Percentiles rank a stretch among this genome's conserved stretches.
These are phyloP conservation scores for Naganishia randhawae DNA, from an alignment of 768 basidiomycete genomes.

Conservation along the genomic window DNA sequence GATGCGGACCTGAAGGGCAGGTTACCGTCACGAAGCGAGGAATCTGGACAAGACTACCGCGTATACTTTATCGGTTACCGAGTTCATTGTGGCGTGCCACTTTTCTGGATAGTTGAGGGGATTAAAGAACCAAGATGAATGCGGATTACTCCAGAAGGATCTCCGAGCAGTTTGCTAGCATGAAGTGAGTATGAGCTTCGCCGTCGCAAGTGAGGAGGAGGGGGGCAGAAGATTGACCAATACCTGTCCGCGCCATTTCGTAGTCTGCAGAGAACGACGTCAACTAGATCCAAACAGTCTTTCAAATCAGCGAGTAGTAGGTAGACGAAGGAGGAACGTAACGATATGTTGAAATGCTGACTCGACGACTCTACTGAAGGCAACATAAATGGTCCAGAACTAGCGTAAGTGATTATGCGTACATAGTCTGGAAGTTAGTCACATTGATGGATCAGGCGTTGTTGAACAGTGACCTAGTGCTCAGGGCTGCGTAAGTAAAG, in stretches of 20 bases:
- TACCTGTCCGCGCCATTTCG: neutral
- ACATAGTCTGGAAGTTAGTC: neutral
- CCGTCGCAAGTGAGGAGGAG: too few species aligned
- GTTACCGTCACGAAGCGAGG: neutral
- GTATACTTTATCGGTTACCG: neutral
- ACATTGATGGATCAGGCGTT: neutral
- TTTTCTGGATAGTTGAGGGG: neutral
- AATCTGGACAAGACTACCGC: neutral
- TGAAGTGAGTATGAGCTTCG: conserved; percentile 14
- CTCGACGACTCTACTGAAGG: neutral
- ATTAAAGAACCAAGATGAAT: conserved; percentile 5
- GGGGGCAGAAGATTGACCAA: neutral
- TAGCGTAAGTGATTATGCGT: neutral
- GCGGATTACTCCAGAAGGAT: conserved; percentile 2
- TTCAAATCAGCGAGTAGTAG: conserved; percentile 12
- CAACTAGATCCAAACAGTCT: conserved; percentile 15
- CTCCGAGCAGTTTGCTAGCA: conserved; percentile 1
- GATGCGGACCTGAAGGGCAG: neutral
- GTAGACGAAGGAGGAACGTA: neutral
- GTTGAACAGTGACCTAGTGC: neutral
- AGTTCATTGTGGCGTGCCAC: neutral
- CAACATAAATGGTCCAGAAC: neutral
- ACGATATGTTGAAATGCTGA: neutral
- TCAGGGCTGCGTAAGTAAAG: conserved; percentile 11
- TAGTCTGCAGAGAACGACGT: conserved; percentile 11